Base-by-base conservation (phyloP, 2,329 filamentous ascomycete genomes). In the Cryphonectria nitschkei region DNA sequence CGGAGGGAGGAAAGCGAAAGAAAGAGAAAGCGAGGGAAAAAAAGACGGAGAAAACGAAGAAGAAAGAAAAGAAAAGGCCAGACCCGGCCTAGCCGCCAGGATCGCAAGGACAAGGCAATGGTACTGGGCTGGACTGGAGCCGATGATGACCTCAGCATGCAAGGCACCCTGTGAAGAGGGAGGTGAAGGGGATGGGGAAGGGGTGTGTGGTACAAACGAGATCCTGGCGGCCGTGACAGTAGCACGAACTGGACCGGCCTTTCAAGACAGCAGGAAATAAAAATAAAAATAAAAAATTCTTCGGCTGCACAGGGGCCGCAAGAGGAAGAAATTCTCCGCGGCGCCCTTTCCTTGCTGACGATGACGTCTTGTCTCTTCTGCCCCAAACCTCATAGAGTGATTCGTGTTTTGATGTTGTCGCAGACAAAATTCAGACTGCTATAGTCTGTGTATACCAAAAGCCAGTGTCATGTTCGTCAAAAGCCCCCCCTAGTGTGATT, bases 121-220 rank as follows among this genome's bases (percentile, higher is more conserved):
- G 46, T 3, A 34, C 34, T 50, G 43, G 43, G 2, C 43, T 50
- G 34, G 58, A 19, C 54, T 19, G 58, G 34, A 39, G 58, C 32
- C 32, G 34, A 26, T 26, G 64, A 66, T 66, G 64, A 66, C 50
- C 64, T 66, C 46, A 66, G 64, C 64, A 56, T 56, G 46, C 46
- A 54, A 56, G 64, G 50, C 64, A 43, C 64, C 64, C 46, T 41
- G 22, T 56, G 34, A 32, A 22, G 32, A 19, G 8, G 41, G 22
- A 50, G 22, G 26, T 26, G 26, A 26, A 26, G 4, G 43, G 16
- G 41, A 16, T 54, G 19, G 46, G 34, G n/a, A n/a, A 22, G 50
- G 50, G 54, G 29, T 39, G 13, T 0, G 54, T 19, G 54, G 5
- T n/a, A 22, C 46, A n/a, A 7, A 7, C 19, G 13, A 9, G 39